phyloP scores from a whole-genome alignment of 2,329 filamentous ascomycete species.

The Cryphonectria naterciae region DNA sequence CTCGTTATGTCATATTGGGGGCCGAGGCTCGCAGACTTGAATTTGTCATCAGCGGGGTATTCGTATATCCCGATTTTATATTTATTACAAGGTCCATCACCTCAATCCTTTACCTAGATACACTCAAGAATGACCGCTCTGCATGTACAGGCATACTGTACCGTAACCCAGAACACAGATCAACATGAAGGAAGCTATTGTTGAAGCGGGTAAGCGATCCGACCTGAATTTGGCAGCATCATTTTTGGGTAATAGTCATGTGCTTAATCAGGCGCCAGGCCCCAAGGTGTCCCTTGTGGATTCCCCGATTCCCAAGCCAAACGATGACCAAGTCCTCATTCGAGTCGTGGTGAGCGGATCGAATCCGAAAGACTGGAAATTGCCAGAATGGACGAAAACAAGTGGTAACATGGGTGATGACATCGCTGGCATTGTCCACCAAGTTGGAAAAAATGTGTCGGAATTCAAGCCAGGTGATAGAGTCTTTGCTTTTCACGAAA shows the following conservation, averaged over 20 bases:
- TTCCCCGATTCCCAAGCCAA: slow-evolving; percentile 44
- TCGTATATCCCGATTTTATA: neutral
- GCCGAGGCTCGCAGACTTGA: neutral
- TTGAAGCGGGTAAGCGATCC: slow-evolving; percentile 10
- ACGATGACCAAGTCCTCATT: slow-evolving; percentile 46
- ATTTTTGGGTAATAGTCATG: neutral
- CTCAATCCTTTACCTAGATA: neutral
- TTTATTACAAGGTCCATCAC: neutral
- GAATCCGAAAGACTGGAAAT: slow-evolving; percentile 55
- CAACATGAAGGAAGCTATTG: slow-evolving; percentile 26
- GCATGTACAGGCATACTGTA: neutral
- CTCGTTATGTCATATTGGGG: neutral
- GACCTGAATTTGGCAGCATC: too few relatives aligned
- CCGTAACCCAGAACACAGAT: neutral
- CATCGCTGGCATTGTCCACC: slow-evolving; percentile 58
- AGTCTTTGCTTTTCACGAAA: slow-evolving; percentile 57
- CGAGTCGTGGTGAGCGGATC: slow-evolving; percentile 48
- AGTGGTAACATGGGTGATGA: slow-evolving; percentile 56
- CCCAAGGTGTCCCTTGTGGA: slow-evolving; percentile 44
- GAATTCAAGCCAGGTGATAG: slow-evolving; percentile 63
- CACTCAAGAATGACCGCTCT: neutral
- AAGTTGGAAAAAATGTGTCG: slow-evolving; percentile 57
- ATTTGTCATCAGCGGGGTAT: neutral
- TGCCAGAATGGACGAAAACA: slow-evolving; percentile 34
- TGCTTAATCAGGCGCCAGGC: slow-evolving; percentile 31